A percentile compares a stretch with the other conserved stretches of the same genome.
Conservation (phyloP, 2,329 filamentous ascomycete genomes). For the Trichoderma oligosporum region DNA sequence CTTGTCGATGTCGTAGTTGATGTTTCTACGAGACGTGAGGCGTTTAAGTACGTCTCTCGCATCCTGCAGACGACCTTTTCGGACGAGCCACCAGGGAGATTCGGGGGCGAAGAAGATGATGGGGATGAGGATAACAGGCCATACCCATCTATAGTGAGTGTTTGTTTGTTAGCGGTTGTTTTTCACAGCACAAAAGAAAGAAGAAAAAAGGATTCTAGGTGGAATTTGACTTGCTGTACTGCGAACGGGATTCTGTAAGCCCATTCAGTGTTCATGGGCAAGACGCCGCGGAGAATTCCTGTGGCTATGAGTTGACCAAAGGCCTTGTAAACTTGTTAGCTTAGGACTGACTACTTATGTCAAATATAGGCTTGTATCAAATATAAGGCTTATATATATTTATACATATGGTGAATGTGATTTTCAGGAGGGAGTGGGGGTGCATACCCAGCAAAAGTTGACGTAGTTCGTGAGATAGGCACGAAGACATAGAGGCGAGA, state of each 20-base stretch:
- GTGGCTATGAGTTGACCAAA: slow-evolving; percentile 45
- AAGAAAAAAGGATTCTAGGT: neutral
- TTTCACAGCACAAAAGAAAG: too few relatives aligned
- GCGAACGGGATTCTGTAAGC: slow-evolving; percentile 47
- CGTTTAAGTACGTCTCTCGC: slow-evolving; percentile 31
- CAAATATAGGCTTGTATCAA: too few relatives aligned
- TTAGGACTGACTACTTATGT: too few relatives aligned
- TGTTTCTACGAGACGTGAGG: slow-evolving; percentile 23
- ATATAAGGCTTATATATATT: too few relatives aligned
- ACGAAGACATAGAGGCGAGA: slow-evolving; percentile 37
- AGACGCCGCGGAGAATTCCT: slow-evolving; percentile 27
- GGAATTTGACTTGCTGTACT: slow-evolving; percentile 30
- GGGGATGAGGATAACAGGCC: slow-evolving; percentile 41
- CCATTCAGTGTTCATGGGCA: slow-evolving; percentile 34
- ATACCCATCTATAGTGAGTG: slow-evolving; percentile 37
- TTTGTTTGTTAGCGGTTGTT: neutral
- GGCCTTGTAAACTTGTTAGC: neutral
- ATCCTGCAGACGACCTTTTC: slow-evolving; percentile 30
- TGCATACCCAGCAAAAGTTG: slow-evolving; percentile 43
- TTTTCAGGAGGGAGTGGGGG: too few relatives aligned
- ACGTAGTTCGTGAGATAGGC: slow-evolving; percentile 44
- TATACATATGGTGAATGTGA: too few relatives aligned
- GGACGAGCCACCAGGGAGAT: slow-evolving; percentile 40
- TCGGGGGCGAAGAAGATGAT: slow-evolving; percentile 44
- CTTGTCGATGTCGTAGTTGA: slow-evolving; percentile 27